Percentiles rank a stretch among this genome's conserved stretches.
phyloP scores from a whole-genome alignment of 139 green algal genomes.

The Chlorella sp. region DNA sequence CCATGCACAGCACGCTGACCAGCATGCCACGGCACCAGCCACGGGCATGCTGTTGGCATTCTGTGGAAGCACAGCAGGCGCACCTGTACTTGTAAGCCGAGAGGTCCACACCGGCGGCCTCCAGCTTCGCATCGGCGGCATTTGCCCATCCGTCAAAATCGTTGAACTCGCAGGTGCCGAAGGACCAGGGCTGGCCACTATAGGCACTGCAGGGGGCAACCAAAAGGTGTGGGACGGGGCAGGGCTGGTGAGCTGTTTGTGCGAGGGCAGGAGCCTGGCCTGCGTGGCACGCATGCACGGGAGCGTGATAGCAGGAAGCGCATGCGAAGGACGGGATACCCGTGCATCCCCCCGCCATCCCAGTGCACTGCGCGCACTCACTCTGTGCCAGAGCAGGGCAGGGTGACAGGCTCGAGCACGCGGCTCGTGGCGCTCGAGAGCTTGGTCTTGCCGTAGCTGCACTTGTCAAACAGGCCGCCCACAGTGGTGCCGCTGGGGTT shows the following conservation, averaged over 20 bases:
- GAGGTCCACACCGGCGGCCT: neutral
- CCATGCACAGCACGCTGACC: too few species aligned
- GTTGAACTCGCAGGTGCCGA: neutral
- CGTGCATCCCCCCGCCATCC: neutral
- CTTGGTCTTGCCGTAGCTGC: neutral
- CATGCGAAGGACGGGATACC: neutral
- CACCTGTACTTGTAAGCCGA: slow-evolving; percentile 7
- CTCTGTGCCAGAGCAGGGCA: slow-evolving; percentile 6
- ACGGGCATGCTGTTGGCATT: too few species aligned
- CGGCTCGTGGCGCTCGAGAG: neutral
- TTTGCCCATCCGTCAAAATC: neutral
- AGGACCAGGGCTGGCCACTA: neutral
- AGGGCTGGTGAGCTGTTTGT: neutral
- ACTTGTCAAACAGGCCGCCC: neutral
- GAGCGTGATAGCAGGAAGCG: neutral
- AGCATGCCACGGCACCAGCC: too few species aligned
- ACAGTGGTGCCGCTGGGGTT: neutral
- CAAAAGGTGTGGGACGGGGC: neutral
- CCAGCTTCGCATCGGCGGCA: neutral
- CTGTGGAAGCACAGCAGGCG: too few species aligned
- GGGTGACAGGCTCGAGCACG: neutral
- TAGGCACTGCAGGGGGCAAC: neutral
- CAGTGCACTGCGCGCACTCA: neutral
- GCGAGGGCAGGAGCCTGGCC: too few species aligned
- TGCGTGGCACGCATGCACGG: neutral